Evolutionary conservation across 345 rosid species (phyloP).

Genomic region (Gossypium ekmanianum): DNA sequence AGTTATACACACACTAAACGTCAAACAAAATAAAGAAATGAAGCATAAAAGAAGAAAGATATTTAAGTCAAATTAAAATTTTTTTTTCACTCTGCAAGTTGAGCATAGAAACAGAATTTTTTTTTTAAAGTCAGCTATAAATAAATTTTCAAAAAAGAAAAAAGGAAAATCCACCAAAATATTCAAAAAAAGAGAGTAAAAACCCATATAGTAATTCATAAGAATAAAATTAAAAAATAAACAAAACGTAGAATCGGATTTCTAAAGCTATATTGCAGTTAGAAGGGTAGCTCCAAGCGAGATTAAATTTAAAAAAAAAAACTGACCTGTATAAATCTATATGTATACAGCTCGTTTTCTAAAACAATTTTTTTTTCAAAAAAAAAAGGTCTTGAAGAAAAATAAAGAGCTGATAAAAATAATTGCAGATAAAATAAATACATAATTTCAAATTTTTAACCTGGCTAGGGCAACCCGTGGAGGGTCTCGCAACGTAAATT

Average conservation of each 20-base stretch:
- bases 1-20: neutral
- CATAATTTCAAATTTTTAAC: neutral
- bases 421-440: neutral
- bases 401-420: neutral
- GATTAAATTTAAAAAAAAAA: neutral
- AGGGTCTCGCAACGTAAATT: conserved; percentile 16
- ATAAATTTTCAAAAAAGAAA: neutral
- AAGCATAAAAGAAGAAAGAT: neutral
- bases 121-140: neutral
- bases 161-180: neutral
- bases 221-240: neutral
- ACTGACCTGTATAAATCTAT: neutral
- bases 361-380: neutral
- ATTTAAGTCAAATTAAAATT: neutral
- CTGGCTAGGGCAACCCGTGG: conserved; percentile 23
- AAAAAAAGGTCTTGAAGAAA: neutral
- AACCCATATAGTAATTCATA: neutral
- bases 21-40: neutral
- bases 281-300: neutral
- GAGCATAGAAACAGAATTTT: neutral
- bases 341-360: neutral
- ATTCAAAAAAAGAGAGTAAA: neutral
- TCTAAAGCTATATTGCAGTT: conserved; percentile 9
- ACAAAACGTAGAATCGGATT: neutral
- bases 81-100: neutral